Evolutionary conservation across 768 basidiomycete species (phyloP), one percentile per base, ranked within the genome.

Genomic region (Leccinum disarticulatum): DNA sequence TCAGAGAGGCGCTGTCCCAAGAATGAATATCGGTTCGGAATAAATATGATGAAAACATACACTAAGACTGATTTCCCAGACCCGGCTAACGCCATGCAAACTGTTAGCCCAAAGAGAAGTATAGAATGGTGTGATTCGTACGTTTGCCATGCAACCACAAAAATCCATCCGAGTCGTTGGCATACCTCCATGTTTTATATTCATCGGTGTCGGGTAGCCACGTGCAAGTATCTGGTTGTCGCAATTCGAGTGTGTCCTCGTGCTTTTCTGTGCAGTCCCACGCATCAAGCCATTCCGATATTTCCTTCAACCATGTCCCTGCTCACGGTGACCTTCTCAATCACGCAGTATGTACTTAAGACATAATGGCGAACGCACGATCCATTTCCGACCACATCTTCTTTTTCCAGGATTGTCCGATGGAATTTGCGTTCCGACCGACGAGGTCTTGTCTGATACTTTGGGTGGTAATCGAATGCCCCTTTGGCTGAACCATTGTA

Each of bases 321-420:
- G 9, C 66, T 81, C 50, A 68, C 22, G 22, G 13, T 25, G 35
- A 10, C 22, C 22, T n/a, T 47, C 10, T 47, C 17, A 47, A 47
- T 4, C 3, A 10, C 8, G 46, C 17, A 43, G 0, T 8, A 36
- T 3, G 14, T 25, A 14, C n/a, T 11, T 13, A 0, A 0, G 9
- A 13, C 7, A 46, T n/a, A 19, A 46, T 14, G 19, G 22, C 6
- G 9, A 5, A 47, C 46, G 19, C 6, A 47, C 46, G 10, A 25
- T 47, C 46, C 22, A 25, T 11, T 25, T 47, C 22, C 3, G 19
- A 47, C 46, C 46, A 22, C 22, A n/a, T 25, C 22, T 11, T 19
- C 11, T 9, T 47, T 22, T n/a, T n/a, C 46, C 11, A 22, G 13
- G 0, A n/a, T 11, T 2, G 46, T 22, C 11, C 46, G 10, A 13